phyloP scores from a whole-genome alignment of 2,329 filamentous ascomycete species.

The Penicillium sp. region DNA sequence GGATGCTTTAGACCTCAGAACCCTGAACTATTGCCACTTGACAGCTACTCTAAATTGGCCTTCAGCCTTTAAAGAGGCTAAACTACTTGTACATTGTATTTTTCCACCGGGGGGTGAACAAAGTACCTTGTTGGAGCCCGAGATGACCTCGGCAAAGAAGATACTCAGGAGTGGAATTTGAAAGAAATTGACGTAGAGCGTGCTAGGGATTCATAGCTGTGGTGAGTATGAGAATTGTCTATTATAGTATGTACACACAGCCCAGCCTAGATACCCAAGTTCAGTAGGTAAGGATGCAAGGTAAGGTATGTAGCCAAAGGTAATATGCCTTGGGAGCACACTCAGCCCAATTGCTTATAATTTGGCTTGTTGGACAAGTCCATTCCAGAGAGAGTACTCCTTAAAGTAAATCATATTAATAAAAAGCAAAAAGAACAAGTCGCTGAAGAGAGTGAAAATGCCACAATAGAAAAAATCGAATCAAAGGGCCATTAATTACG shows the following conservation, averaged over 20 bases:
- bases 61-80: not conserved
- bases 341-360: not conserved
- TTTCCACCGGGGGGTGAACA: not conserved
- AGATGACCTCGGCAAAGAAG: slow-evolving; percentile 5
- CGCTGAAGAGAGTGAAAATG: not conserved
- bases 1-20: slow-evolving; percentile 2
- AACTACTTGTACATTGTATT: not conserved
- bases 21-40: slow-evolving; percentile 9
- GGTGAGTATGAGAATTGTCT: not conserved
- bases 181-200: not conserved
- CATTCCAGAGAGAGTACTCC: not conserved
- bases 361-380: not conserved
- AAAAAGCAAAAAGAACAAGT: not conserved
- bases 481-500: slow-evolving; percentile 7
- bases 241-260: not conserved
- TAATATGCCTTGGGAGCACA: not conserved
- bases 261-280: not conserved
- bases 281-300: not conserved
- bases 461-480: no score
- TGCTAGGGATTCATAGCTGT: not conserved
- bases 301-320: not conserved
- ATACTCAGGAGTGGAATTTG: not conserved
- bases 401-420: no score
- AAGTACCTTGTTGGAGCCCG: not conserved
- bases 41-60: slow-evolving; percentile 6